Base-by-base conservation (phyloP, 2,329 filamentous ascomycete species). In the Phialemonium atrogriseum region DNA sequence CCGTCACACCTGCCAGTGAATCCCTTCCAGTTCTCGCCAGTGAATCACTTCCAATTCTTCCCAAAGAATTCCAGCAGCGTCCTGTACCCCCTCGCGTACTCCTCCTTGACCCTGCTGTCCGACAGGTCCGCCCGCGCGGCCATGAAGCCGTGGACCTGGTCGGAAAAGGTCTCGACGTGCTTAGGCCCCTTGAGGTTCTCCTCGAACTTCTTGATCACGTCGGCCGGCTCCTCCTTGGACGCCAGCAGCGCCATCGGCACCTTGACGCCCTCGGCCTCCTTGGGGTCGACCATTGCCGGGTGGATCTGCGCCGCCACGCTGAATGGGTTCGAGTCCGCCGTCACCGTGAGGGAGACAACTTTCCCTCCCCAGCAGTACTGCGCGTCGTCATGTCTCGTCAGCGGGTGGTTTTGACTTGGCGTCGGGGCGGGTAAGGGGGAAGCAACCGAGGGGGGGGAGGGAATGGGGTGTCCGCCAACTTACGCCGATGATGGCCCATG, bases 131-230 rank as follows among this genome's bases (percentile, higher is more conserved):
- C 64, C 16, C 78, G 68, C 1, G 80, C 78, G 2, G 73, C 76
- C 80, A 84, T 84, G 77, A 78, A 84, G 26, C 80, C 80, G 55
- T 84, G 80, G 48, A 77, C 68, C 65, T 81, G 79, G 46, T 75
- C 75, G 15, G 47, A 45, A 47, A 81, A 84, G n/a, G 53, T 75
- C 61, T 84, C 77, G 32, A 81, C 68, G 40, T 77, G 66, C 47
- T 76, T 74, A 36, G 69, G 56, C 3, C 59, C 68, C 17, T 56
- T 59, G 31, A 82, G 62, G 8, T 58, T 59, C n/a, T 60, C 52
- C 49, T 72, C 63, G 39, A 73, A 77, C 49, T 71, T 60, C 51
- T 72, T 58, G 24, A 79, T 69, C 23, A 64, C 64, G 4, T 70
- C 68, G 0, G 52, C 58, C 4, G 61, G 51, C 60, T 84, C 76